Percentiles rank a stretch among this genome's conserved stretches.
Conservation (phyloP, 495 filamentous ascomycete genomes). For the Aspergillus sclerotioniger region DNA sequence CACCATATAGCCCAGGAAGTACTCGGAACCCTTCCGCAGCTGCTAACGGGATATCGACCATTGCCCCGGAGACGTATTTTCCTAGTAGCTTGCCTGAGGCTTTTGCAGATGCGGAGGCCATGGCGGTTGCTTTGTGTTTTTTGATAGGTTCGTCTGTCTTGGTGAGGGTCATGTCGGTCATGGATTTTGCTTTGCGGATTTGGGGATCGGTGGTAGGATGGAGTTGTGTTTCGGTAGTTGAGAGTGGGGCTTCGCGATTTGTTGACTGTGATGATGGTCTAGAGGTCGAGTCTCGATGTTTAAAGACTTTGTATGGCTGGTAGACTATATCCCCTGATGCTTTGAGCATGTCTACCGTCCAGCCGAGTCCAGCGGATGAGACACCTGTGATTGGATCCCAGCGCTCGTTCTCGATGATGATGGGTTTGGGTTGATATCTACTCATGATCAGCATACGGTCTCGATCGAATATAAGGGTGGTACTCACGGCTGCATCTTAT, state of each 20-base stretch:
- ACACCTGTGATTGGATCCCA: slow-evolving; percentile 42
- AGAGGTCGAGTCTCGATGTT: slow-evolving; percentile 5
- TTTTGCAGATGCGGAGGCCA: slow-evolving; percentile 29
- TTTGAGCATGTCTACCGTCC: slow-evolving; percentile 13
- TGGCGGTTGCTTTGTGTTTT: slow-evolving; percentile 18
- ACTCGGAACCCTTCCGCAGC: slow-evolving; percentile 81
- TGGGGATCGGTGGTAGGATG: background rate
- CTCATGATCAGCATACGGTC: slow-evolving; percentile 33
- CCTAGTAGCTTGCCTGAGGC: slow-evolving; percentile 34
- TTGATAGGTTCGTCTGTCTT: too few species aligned
- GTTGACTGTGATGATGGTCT: too few species aligned
- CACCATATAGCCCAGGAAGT: slow-evolving; percentile 73
- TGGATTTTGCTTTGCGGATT: slow-evolving; percentile 1
- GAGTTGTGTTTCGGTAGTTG: too few species aligned
- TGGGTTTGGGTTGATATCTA: slow-evolving; percentile 19
- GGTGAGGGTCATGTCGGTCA: background rate
- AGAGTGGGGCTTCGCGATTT: too few species aligned
- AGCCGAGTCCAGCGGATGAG: slow-evolving; percentile 23
- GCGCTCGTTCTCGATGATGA: slow-evolving; percentile 26
- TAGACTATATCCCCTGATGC: slow-evolving; percentile 20
- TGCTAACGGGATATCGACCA: slow-evolving; percentile 69
- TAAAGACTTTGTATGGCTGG: slow-evolving; percentile 21
- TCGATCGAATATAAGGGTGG: too few species aligned
- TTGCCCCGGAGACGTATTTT: slow-evolving; percentile 28
- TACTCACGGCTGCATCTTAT: slow-evolving; percentile 51